phyloP scores from a whole-genome alignment of 169 alveolate genomes.

The Amoebophrya sp. region DNA sequence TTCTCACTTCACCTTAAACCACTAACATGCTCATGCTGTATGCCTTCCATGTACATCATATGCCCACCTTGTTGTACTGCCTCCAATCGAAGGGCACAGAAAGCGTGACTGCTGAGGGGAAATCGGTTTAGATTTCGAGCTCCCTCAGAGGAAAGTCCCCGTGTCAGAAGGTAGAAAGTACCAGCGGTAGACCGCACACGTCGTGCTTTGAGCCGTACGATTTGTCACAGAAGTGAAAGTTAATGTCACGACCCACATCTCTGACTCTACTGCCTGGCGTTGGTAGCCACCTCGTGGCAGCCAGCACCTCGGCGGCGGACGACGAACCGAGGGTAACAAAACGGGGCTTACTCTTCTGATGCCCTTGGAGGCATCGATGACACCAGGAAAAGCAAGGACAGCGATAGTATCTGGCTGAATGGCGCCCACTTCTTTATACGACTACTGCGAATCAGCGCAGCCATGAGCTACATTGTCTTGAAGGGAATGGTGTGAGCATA shows the following conservation, averaged over 20 bases:
- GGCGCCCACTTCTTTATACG: too few species aligned
- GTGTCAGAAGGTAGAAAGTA: not conserved
- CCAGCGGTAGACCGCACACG: not conserved
- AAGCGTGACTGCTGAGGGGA: not conserved
- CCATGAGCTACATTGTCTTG: too few species aligned
- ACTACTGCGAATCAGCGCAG: too few species aligned
- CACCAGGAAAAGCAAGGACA: too few species aligned
- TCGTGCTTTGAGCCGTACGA: not conserved
- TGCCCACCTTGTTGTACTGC: not conserved
- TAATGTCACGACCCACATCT: not conserved
- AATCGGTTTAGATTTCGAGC: too few species aligned
- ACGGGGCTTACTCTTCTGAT: conserved; percentile 4
- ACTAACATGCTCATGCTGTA: too few species aligned
- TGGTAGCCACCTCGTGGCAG: not conserved
- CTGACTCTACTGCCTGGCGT: not conserved
- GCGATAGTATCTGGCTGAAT: too few species aligned
- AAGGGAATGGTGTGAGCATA: too few species aligned
- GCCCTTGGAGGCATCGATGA: too few species aligned
- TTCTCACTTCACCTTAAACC: too few species aligned
- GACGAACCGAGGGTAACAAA: too few species aligned
- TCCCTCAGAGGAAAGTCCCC: not conserved
- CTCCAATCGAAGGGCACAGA: not conserved
- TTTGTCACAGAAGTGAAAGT: not conserved
- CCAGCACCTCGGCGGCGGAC: too few species aligned
- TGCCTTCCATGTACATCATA: not conserved